Percentiles rank a stretch among this genome's conserved stretches.
These are phyloP conservation scores for Epichloe hybrida DNA, from an alignment of 2,329 filamentous ascomycete genomes.

Conservation along the genomic window DNA sequence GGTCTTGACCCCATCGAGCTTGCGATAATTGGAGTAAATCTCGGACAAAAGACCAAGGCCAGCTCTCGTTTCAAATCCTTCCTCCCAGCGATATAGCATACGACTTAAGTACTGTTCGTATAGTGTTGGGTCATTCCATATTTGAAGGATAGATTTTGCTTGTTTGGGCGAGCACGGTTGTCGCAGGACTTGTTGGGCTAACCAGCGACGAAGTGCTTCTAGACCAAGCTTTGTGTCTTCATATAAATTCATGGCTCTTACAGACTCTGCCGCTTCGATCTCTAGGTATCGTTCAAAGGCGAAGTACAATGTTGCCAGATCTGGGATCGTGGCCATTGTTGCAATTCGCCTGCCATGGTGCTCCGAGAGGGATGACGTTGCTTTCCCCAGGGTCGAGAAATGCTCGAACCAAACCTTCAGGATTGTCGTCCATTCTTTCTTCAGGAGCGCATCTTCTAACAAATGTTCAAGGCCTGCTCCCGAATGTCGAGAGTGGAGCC, in stretches of 20 bases:
- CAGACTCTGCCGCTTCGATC: conserved; percentile 12
- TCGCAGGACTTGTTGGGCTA: conserved; percentile 18
- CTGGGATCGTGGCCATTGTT: conserved; percentile 14
- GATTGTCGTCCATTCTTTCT: conserved; percentile 22
- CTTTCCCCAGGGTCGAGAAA: conserved; percentile 8
- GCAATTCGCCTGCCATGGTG: conserved; percentile 1
- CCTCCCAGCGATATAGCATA: conserved; percentile 18
- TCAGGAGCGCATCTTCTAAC: conserved; percentile 26
- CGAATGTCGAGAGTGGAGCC: conserved; percentile 20
- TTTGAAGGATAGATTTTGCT: conserved; percentile 25
- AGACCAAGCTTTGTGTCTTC: conserved; percentile 13
- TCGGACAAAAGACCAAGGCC: conserved; percentile 21
- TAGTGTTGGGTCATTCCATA: conserved; percentile 23
- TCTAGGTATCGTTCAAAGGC: conserved; percentile 21
- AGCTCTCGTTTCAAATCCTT: conserved; percentile 14
- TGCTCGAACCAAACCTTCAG: conserved; percentile 25
- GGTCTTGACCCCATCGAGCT: conserved; percentile 24
- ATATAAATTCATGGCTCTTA: conserved; percentile 12
- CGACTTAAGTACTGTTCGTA: conserved; percentile 31
- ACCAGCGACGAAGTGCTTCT: conserved; percentile 15
- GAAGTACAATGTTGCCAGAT: conserved; percentile 19
- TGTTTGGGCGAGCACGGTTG: conserved; percentile 21
- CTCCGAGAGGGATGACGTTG: neutral
- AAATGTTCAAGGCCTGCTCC: conserved; percentile 29
- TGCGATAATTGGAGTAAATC: conserved; percentile 33